Percentiles rank a stretch among this genome's conserved stretches.
These are phyloP conservation scores for Lentinula raphanica DNA, from an alignment of 768 basidiomycete genomes.

Conservation along the genomic window DNA sequence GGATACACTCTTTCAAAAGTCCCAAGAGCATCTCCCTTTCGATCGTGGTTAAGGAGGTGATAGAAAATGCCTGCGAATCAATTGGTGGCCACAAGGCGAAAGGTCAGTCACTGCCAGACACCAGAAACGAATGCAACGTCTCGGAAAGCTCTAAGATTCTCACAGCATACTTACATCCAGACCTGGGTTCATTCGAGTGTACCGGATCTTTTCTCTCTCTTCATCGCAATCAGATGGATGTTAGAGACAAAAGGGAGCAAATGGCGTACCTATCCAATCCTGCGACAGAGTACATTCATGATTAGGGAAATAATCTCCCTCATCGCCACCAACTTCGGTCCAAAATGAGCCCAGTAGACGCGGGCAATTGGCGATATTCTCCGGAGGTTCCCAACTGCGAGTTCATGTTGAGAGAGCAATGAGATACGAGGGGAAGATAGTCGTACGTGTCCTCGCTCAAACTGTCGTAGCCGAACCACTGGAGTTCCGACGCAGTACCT, in stretches of 20 bases:
- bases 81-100: conserved; percentile 1
- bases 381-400: conserved; percentile 66
- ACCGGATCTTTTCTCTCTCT: conserved; percentile 35
- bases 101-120: not conserved
- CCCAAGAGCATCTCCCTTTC: not conserved
- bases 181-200: conserved; percentile 24
- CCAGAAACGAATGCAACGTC: not conserved
- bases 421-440: not conserved
- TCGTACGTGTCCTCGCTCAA: conserved; percentile 52
- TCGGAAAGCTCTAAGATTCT: conserved; percentile 2
- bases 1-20: not conserved
- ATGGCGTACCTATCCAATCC: conserved; percentile 55
- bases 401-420: not conserved
- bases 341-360: conserved; percentile 62
- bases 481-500: conserved; percentile 37
- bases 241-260: not conserved
- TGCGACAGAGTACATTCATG: conserved; percentile 35
- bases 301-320: conserved; percentile 49
- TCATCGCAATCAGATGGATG: conserved; percentile 8
- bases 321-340: conserved; percentile 53
- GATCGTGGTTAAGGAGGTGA: not conserved
- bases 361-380: conserved; percentile 52
- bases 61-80: not conserved
- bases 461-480: conserved; percentile 63
- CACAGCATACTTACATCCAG: conserved; percentile 12